Percentiles rank a stretch among this genome's conserved stretches.
Evolutionary conservation across 768 basidiomycete genomes (phyloP).

Genomic region (Candolleomyces efflorescens): DNA sequence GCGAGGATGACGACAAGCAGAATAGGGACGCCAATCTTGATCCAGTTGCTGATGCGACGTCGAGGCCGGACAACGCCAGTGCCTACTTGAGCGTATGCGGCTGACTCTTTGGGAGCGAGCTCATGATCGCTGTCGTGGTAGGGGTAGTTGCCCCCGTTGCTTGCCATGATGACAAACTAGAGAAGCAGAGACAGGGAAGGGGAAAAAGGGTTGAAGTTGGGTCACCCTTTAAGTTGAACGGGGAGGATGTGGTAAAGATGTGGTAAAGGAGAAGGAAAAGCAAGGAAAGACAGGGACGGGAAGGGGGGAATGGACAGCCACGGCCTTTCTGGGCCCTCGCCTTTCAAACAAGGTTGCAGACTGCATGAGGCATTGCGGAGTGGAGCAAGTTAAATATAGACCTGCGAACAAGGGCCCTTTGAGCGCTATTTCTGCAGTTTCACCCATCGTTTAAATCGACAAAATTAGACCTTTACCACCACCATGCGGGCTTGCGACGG

Average conservation of each 20-base stretch:
- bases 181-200: background rate
- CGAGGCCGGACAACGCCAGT: constrained; percentile 39
- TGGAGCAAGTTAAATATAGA: no score
- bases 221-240: background rate
- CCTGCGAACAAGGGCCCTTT: no score
- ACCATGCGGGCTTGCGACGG: no score
- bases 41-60: constrained; percentile 59
- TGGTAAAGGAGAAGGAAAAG: background rate
- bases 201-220: background rate
- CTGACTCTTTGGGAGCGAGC: constrained; percentile 63
- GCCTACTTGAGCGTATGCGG: constrained; percentile 45
- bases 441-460: no score
- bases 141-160: constrained; percentile 31
- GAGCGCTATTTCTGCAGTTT: no score
- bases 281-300: background rate
- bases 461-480: no score
- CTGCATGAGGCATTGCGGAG: background rate
- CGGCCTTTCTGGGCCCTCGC: background rate
- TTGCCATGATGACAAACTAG: background rate
- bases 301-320: background rate
- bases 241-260: background rate
- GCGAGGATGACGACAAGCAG: constrained; percentile 56
- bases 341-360: no score
- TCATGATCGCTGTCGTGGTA: constrained; percentile 44
- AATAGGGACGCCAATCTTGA: constrained; percentile 68